Conservation (phyloP, 2,329 filamentous ascomycete species). For the Xylariaceae sp. region DNA sequence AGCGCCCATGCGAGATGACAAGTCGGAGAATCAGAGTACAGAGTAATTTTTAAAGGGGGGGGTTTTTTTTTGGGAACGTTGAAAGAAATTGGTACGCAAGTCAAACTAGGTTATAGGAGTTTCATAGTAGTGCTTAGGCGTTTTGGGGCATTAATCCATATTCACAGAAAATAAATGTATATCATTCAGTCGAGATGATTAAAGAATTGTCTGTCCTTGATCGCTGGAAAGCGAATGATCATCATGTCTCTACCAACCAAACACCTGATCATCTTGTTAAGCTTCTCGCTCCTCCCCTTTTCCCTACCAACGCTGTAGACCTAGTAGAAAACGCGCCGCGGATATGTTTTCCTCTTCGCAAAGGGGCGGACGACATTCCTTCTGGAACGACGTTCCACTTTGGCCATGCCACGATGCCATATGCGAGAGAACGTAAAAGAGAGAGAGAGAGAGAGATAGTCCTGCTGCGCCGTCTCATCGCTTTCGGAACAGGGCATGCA, state of each 20-base stretch:
- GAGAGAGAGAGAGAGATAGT: too few relatives aligned
- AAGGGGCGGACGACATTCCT: background rate
- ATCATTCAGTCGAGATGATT: conserved; percentile 1
- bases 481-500: too few relatives aligned
- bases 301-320: too few relatives aligned
- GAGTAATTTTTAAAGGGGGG: background rate
- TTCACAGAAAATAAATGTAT: conserved; percentile 4
- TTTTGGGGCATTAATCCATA: too few relatives aligned
- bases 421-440: too few relatives aligned
- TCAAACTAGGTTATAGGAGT: conserved; percentile 13
- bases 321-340: too few relatives aligned
- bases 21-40: conserved; percentile 16
- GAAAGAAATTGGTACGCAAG: conserved; percentile 21
- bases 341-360: conserved; percentile 8
- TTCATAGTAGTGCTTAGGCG: too few relatives aligned
- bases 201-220: background rate
- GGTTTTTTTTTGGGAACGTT: conserved; percentile 1
- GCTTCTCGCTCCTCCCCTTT: too few relatives aligned
- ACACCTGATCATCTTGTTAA: background rate
- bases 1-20: conserved; percentile 1
- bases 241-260: background rate
- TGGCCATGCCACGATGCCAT: too few relatives aligned
- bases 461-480: conserved; percentile 21
- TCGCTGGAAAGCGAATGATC: background rate
- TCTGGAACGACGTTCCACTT: too few relatives aligned